phyloP scores from a whole-genome alignment of 2,329 filamentous ascomycete genomes.

The Hymenoscyphus repandus region DNA sequence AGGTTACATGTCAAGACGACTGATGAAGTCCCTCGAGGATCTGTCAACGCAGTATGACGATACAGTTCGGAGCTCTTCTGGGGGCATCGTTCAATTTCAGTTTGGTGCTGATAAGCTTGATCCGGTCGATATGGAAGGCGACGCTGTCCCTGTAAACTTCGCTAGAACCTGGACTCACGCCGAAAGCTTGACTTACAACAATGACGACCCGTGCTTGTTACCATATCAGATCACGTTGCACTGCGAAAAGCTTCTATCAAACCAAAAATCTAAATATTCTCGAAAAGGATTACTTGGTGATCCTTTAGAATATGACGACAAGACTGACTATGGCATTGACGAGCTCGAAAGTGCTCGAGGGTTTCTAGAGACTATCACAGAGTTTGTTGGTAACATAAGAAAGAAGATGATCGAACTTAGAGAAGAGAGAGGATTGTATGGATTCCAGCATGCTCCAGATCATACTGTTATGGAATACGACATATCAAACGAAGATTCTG shows the following conservation, averaged over 20 bases:
- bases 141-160: conserved; percentile 87
- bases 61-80: conserved; percentile 86
- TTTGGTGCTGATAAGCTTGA: conserved; percentile 95
- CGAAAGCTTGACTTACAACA: conserved; percentile 72
- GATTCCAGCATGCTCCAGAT: conserved; percentile 35
- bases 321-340: conserved; percentile 63
- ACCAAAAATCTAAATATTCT: conserved; percentile 60
- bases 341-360: conserved; percentile 77
- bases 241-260: conserved; percentile 62
- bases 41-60: conserved; percentile 89
- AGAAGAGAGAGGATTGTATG: conserved; percentile 44
- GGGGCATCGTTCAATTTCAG: conserved; percentile 90
- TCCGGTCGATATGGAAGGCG: conserved; percentile 95
- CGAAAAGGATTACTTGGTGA: conserved; percentile 58
- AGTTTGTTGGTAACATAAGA: conserved; percentile 62
- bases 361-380: conserved; percentile 74
- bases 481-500: conserved; percentile 26
- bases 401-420: conserved; percentile 53
- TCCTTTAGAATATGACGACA: conserved; percentile 63
- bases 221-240: conserved; percentile 68
- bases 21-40: conserved; percentile 98
- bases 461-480: conserved; percentile 26
- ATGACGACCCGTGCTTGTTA: conserved; percentile 65
- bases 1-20: conserved; percentile 94
- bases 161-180: conserved; percentile 83